Evolutionary conservation across 768 basidiomycete species (phyloP).

Genomic region (Kwoniella sp.): DNA sequence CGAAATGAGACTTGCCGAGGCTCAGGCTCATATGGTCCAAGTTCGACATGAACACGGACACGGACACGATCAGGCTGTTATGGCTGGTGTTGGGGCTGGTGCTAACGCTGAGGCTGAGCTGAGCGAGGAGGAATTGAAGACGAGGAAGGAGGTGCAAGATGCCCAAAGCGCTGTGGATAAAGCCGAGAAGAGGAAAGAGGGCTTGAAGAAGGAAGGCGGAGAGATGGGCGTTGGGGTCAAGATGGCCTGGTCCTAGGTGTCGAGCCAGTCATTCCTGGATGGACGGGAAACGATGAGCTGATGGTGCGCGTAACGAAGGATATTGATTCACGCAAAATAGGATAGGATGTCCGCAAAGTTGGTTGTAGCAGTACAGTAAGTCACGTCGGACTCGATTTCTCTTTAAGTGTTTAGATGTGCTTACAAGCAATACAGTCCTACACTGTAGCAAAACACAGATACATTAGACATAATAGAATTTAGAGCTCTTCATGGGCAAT

Average conservation of each 20-base stretch:
- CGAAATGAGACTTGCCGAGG: slow-evolving; percentile 15
- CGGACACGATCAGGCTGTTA: slow-evolving; percentile 2
- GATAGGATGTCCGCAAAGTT: no score
- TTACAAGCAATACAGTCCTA: no score
- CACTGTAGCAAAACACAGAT: no score
- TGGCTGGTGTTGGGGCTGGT: background rate
- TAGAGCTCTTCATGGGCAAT: no score
- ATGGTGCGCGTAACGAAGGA: no score
- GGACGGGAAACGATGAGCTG: no score
- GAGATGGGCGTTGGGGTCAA: slow-evolving; percentile 32
- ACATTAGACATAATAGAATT: no score
- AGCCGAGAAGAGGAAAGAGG: slow-evolving; percentile 26
- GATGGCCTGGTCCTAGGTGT: slow-evolving; percentile 30
- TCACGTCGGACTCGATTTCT: no score
- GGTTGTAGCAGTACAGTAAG: no score
- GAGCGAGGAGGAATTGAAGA: slow-evolving; percentile 9
- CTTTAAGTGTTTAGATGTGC: no score
- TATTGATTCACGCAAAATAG: no score
- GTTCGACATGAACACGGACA: background rate
- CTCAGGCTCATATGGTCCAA: slow-evolving; percentile 3
- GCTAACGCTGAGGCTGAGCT: slow-evolving; percentile 4
- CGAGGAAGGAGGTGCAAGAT: slow-evolving; percentile 24
- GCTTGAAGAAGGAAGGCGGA: slow-evolving; percentile 26
- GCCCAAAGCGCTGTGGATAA: slow-evolving; percentile 16
- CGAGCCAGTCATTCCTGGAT: no score